These are phyloP conservation scores for Thecamonas trahens DNA, from an alignment of 78 protist species.

Conservation along the genomic window DNA sequence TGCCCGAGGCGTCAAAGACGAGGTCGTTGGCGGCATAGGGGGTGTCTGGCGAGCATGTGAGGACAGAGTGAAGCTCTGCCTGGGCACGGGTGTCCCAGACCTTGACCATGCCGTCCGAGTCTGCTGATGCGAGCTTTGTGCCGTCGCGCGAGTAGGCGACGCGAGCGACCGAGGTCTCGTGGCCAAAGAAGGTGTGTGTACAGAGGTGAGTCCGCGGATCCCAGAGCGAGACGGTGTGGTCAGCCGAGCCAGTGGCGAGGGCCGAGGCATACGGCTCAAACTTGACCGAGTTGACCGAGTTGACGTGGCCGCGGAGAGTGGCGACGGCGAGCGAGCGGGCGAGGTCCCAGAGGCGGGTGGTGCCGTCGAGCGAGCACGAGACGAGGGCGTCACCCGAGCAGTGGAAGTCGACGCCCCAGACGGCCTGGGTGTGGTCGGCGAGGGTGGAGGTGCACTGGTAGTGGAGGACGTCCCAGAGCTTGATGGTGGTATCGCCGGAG, in stretches of 20 bases:
- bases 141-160: slow-evolving; percentile 29
- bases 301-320: slow-evolving; percentile 84
- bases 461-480: slow-evolving; percentile 70
- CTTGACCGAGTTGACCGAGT: slow-evolving; percentile 53
- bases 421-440: slow-evolving; percentile 68
- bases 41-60: too few species aligned
- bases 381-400: slow-evolving; percentile 68
- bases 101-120: slow-evolving; percentile 68
- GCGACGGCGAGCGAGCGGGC: slow-evolving; percentile 1
- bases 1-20: slow-evolving; percentile 27
- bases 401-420: slow-evolving; percentile 68
- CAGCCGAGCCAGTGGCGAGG: slow-evolving; percentile 67
- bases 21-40: slow-evolving; percentile 16
- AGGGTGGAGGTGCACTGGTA: slow-evolving; percentile 33
- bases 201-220: slow-evolving; percentile 55
- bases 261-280: slow-evolving; percentile 72
- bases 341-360: slow-evolving; percentile 66
- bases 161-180: slow-evolving; percentile 41
- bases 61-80: background rate
- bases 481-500: slow-evolving; percentile 68
- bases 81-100: slow-evolving; percentile 67
- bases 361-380: slow-evolving; percentile 63
- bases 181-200: slow-evolving; percentile 79
- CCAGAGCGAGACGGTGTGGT: slow-evolving; percentile 86
- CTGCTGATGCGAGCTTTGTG: slow-evolving; percentile 58